Percentiles rank a stretch among this genome's conserved stretches.
These are phyloP conservation scores for Peziza echinospora DNA, from an alignment of 495 filamentous ascomycete genomes.

Conservation along the genomic window DNA sequence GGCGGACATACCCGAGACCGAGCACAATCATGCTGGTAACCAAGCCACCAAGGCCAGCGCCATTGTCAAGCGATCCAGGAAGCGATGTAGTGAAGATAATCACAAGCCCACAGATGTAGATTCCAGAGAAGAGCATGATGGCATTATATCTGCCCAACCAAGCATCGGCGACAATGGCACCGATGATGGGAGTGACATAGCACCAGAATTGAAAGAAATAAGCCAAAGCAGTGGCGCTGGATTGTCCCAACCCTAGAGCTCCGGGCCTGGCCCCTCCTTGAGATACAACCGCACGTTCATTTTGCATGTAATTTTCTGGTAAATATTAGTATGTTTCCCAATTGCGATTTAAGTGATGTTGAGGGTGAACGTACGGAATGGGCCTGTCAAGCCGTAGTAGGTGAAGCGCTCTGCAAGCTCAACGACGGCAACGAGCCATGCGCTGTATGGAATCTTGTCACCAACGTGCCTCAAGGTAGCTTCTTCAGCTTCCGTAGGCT, in stretches of 20 bases:
- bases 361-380: constrained; percentile 5
- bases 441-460: constrained; percentile 16
- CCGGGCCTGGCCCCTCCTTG: constrained; percentile 17
- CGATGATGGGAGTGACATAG: constrained; percentile 22
- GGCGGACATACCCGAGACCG: constrained; percentile 18
- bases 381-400: constrained; percentile 17
- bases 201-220: constrained; percentile 20
- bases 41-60: constrained; percentile 27
- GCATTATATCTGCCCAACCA: constrained; percentile 32
- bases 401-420: constrained; percentile 19
- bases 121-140: constrained; percentile 37
- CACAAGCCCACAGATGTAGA: constrained; percentile 46
- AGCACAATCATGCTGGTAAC: constrained; percentile 22
- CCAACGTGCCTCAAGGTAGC: constrained; percentile 13
- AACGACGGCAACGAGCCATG: constrained; percentile 18
- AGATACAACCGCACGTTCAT: constrained; percentile 2
- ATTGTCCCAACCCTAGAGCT: constrained; percentile 24
- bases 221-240: constrained; percentile 30
- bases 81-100: constrained; percentile 40
- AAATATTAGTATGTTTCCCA: constrained; percentile 3
- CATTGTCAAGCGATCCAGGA: constrained; percentile 34
- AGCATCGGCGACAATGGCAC: constrained; percentile 23
- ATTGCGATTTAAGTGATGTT: background rate
- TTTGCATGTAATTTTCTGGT: constrained; percentile 26
- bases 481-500: constrained; percentile 15